phyloP scores from a whole-genome alignment of 148 eudicot genomes.

The Fagopyrum homotropicum region DNA sequence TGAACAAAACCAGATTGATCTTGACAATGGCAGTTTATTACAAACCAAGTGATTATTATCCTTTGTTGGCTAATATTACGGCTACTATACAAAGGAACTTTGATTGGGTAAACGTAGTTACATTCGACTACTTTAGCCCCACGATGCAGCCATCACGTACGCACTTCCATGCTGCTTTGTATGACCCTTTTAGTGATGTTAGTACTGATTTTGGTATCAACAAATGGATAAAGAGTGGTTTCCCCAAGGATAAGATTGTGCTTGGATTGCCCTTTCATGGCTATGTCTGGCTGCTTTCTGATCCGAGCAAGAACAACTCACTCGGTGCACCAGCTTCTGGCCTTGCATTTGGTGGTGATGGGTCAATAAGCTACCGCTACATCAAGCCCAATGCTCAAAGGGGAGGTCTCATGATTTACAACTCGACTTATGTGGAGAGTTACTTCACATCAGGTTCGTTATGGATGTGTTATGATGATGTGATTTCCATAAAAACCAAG shows the following conservation, averaged over 20 bases:
- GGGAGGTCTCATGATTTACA: conserved; percentile 20
- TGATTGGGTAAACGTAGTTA: not conserved
- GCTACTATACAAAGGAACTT: not conserved
- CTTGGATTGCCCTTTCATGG: conserved; percentile 38
- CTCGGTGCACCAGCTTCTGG: conserved; percentile 21
- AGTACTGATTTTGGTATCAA: conserved; percentile 29
- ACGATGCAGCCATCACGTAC: not conserved
- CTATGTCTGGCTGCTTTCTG: conserved; percentile 30
- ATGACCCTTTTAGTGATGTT: conserved; percentile 28
- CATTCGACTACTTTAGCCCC: not conserved
- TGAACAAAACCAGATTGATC: not conserved
- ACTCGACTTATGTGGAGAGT: conserved; percentile 29
- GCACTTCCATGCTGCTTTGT: conserved; percentile 37
- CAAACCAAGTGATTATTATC: not conserved
- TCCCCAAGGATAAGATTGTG: conserved; percentile 26
- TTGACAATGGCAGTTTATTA: not conserved
- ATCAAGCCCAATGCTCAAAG: conserved; percentile 21
- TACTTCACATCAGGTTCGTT: conserved; percentile 21
- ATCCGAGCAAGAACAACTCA: conserved; percentile 11
- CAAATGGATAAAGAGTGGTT: conserved; percentile 32
- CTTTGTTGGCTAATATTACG: not conserved
- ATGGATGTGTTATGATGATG: conserved; percentile 48
- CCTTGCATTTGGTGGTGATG: conserved; percentile 23
- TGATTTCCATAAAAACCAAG: conserved; percentile 38
- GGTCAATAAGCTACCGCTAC: conserved; percentile 25